Conservation (phyloP, 352 stramenopile species). For the Globisporangium polare region DNA sequence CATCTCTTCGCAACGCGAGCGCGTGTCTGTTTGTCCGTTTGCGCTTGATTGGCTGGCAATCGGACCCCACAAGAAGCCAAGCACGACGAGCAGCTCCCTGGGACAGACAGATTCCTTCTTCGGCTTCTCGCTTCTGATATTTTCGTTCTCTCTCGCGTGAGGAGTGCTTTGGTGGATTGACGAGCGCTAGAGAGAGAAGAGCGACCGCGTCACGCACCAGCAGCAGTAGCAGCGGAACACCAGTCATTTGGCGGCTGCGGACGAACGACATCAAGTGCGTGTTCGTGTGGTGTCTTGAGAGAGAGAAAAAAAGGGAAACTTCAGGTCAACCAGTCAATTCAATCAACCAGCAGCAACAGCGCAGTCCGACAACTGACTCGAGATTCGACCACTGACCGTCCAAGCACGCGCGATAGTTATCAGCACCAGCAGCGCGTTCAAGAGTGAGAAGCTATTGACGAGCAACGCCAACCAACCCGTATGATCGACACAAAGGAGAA, state of each 20-base stretch:
- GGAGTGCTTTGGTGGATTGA: neutral
- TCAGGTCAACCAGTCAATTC: neutral
- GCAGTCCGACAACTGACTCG: neutral
- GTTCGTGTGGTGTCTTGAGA: neutral
- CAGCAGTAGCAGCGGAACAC: slow-evolving; percentile 2
- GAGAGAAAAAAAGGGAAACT: too few relatives aligned
- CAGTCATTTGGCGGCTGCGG: slow-evolving; percentile 6
- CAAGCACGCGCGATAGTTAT: neutral
- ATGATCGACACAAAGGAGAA: slow-evolving; percentile 51
- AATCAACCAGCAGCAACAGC: neutral
- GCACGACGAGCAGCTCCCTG: neutral
- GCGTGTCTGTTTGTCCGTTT: slow-evolving; percentile 5
- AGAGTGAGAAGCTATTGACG: too few relatives aligned
- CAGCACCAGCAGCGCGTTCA: neutral
- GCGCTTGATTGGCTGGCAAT: neutral
- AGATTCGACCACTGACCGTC: neutral
- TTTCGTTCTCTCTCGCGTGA: neutral
- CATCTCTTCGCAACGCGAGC: neutral
- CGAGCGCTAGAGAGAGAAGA: neutral
- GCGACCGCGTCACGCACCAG: neutral
- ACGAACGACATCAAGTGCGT: slow-evolving; percentile 1
- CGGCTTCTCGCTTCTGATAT: slow-evolving; percentile 9
- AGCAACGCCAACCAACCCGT: neutral
- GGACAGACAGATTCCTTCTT: slow-evolving; percentile 2
- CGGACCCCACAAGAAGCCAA: neutral